Conservation (phyloP, 805 yeast genomes). For the Suhomyces kilbournensis region DNA sequence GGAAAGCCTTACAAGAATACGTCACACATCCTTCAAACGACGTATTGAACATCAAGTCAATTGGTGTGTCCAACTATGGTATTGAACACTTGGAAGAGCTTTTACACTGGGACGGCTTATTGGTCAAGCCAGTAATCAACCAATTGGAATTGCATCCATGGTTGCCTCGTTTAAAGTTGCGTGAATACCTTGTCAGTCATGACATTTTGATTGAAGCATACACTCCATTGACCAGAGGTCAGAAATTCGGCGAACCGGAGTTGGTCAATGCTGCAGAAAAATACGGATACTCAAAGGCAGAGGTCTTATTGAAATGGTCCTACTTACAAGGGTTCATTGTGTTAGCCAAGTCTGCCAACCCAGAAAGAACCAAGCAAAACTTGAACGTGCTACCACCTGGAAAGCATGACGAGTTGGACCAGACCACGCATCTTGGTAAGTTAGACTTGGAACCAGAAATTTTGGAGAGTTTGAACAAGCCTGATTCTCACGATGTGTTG, state of each 20-base stretch:
- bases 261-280: conserved; percentile 48
- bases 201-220: conserved; percentile 69
- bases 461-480: conserved; percentile 32
- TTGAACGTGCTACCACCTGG: conserved; percentile 46
- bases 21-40: conserved; percentile 39
- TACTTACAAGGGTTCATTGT: conserved; percentile 54
- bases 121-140: conserved; percentile 58
- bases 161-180: conserved; percentile 65
- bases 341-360: conserved; percentile 47
- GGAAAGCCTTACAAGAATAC: conserved; percentile 73
- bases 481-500: conserved; percentile 33
- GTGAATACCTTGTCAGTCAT: conserved; percentile 54
- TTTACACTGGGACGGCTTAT: conserved; percentile 45
- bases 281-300: conserved; percentile 52
- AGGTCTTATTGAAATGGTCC: conserved; percentile 71
- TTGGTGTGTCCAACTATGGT: conserved; percentile 81
- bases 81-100: conserved; percentile 57
- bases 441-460: conserved; percentile 40
- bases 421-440: conserved; percentile 29
- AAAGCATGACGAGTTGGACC: conserved; percentile 24
- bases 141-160: conserved; percentile 86
- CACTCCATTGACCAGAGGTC: conserved; percentile 73
- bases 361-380: conserved; percentile 52
- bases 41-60: conserved; percentile 48
- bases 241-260: conserved; percentile 52